Evolutionary conservation across 2,329 filamentous ascomycete species (phyloP).

Genomic region (Tolypocladium cylindrosporum): DNA sequence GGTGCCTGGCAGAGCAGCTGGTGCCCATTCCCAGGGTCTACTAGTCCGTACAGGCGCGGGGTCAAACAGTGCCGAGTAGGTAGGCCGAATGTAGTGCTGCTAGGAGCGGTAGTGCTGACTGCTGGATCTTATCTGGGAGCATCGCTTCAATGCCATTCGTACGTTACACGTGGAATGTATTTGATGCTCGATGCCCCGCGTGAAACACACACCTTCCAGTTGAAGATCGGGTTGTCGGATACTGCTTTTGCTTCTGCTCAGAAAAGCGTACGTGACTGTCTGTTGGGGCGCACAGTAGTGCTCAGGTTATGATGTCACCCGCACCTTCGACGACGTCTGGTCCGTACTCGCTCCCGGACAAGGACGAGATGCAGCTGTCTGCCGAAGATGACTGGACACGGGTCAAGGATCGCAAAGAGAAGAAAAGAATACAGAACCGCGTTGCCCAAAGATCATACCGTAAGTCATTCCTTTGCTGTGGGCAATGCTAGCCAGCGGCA

Average conservation of each 20-base stretch:
- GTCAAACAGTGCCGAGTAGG: too few species aligned
- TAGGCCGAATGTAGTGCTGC: neutral
- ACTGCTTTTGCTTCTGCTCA: neutral
- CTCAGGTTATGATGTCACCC: neutral
- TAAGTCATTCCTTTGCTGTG: neutral
- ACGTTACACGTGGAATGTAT: neutral
- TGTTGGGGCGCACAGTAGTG: neutral
- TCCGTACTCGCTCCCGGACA: neutral
- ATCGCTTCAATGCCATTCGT: neutral
- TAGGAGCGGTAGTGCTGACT: neutral
- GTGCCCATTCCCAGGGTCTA: neutral
- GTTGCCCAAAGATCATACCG: constrained; percentile 7
- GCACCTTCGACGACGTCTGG: neutral
- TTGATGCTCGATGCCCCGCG: neutral
- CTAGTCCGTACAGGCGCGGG: too few species aligned
- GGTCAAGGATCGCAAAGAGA: constrained; percentile 6
- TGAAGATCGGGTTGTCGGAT: neutral
- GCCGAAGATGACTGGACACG: constrained; percentile 8
- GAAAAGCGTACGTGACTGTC: neutral
- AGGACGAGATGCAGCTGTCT: neutral
- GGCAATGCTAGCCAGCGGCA: neutral
- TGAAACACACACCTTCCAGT: neutral
- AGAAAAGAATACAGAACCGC: constrained; percentile 8
- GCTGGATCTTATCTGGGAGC: neutral
- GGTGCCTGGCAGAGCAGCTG: neutral